Evolutionary conservation across 495 filamentous ascomycete genomes (phyloP).

Genomic region (Aspergillus indologenus): DNA sequence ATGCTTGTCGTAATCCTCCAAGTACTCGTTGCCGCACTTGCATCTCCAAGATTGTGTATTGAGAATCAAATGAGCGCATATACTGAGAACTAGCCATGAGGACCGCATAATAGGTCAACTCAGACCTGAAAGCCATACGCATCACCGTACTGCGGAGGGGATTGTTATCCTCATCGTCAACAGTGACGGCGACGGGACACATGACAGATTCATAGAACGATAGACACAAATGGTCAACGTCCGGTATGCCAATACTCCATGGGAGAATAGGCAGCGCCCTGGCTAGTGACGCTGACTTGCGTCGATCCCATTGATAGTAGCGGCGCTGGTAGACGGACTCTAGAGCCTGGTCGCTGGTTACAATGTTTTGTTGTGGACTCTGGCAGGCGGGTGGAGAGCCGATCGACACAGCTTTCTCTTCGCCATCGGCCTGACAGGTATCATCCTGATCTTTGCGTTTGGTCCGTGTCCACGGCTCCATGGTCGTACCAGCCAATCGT

Average conservation of each 20-base stretch:
- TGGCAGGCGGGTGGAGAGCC: slow-evolving; percentile 3
- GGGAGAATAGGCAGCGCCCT: not conserved
- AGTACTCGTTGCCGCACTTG: slow-evolving; percentile 4
- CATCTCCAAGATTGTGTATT: slow-evolving; percentile 2
- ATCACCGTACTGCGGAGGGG: slow-evolving; percentile 8
- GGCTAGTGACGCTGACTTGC: not conserved
- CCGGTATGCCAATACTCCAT: slow-evolving; percentile 5
- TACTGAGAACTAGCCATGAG: slow-evolving; percentile 9
- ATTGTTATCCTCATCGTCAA: slow-evolving; percentile 4
- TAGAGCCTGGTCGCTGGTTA: not conserved
- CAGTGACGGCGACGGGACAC: slow-evolving; percentile 4
- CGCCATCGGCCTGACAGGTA: not conserved
- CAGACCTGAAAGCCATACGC: slow-evolving; percentile 7
- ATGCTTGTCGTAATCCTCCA: slow-evolving; percentile 2
- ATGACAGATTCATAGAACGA: slow-evolving; percentile 4
- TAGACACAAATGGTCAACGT: slow-evolving; percentile 4
- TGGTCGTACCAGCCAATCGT: not conserved
- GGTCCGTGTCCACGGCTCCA: slow-evolving; percentile 1
- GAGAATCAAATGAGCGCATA: not conserved
- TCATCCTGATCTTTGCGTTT: not conserved
- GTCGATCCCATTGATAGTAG: slow-evolving; percentile 1
- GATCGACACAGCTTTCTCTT: slow-evolving; percentile 1
- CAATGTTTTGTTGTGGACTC: not conserved
- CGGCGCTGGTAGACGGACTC: not conserved
- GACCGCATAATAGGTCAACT: slow-evolving; percentile 2